phyloP scores from a whole-genome alignment of 768 basidiomycete genomes.

The Naganishia antarctica region DNA sequence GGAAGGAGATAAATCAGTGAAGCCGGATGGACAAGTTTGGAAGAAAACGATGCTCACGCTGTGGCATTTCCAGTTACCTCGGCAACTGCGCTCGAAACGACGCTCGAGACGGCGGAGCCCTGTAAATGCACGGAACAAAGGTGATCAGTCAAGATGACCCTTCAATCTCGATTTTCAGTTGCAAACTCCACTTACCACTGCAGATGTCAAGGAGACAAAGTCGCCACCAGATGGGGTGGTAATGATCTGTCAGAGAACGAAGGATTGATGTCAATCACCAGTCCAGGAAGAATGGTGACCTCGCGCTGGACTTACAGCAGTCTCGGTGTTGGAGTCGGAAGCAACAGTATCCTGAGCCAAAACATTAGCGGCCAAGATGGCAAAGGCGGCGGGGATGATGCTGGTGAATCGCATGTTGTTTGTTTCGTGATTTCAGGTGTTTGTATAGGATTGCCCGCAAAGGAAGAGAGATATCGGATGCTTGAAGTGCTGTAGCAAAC shows the following conservation, averaged over 20 bases:
- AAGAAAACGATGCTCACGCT: background rate
- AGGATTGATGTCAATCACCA: too few species aligned
- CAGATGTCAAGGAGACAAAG: background rate
- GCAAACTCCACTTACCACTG: background rate
- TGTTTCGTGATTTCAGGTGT: too few species aligned
- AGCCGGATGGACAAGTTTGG: too few species aligned
- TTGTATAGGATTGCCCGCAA: too few species aligned
- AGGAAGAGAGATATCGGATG: too few species aligned
- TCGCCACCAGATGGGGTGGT: background rate
- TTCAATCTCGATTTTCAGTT: too few species aligned
- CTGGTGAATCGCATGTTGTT: constrained; percentile 9
- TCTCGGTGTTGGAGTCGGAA: background rate
- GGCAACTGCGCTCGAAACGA: background rate
- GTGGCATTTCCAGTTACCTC: background rate
- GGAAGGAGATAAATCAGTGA: too few species aligned
- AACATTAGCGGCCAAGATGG: background rate
- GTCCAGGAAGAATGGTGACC: background rate
- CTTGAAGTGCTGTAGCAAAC: too few species aligned
- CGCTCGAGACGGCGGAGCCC: background rate
- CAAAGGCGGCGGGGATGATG: background rate
- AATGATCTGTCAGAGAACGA: too few species aligned
- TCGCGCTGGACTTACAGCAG: too few species aligned
- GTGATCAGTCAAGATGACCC: too few species aligned
- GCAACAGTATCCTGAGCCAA: background rate
- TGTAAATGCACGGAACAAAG: background rate